These are phyloP conservation scores for Hirsutella rhossiliensis DNA, from an alignment of 2,329 filamentous ascomycete species.

Conservation along the genomic window DNA sequence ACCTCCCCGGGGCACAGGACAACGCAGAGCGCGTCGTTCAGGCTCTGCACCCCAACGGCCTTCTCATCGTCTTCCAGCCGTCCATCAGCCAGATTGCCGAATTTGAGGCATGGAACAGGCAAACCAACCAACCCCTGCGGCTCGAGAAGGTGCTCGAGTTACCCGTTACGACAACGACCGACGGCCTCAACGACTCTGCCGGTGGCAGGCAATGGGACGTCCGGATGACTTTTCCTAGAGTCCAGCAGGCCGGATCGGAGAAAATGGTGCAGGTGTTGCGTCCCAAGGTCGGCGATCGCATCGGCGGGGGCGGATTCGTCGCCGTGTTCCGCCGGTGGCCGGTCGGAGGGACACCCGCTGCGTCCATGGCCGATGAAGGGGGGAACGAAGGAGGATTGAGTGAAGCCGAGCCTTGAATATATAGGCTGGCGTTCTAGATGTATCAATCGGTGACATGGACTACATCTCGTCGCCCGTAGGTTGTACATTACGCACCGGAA, in stretches of 20 bases:
- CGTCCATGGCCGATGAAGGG: neutral
- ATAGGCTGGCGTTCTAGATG: neutral
- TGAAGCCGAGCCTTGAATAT: neutral
- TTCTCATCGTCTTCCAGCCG: constrained; percentile 60
- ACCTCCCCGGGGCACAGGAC: constrained; percentile 53
- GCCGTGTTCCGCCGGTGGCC: constrained; percentile 24
- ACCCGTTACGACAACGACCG: constrained; percentile 24
- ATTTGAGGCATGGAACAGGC: constrained; percentile 36
- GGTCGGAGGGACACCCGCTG: neutral
- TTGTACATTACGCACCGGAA: neutral
- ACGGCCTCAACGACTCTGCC: constrained; percentile 30
- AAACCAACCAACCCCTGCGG: constrained; percentile 38
- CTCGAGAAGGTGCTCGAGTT: constrained; percentile 51
- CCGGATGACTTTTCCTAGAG: constrained; percentile 28
- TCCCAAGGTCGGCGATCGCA: constrained; percentile 26
- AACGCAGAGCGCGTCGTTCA: constrained; percentile 31
- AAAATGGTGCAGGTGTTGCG: constrained; percentile 25
- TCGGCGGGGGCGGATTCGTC: constrained; percentile 28
- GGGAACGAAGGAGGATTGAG: neutral
- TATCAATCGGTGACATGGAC: no score
- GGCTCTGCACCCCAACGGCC: constrained; percentile 52
- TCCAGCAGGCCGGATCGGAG: constrained; percentile 7
- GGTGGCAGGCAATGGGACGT: constrained; percentile 54
- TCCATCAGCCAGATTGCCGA: constrained; percentile 67
- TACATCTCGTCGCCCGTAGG: no score